These are phyloP conservation scores for Globisporangium yorkense DNA, from an alignment of 352 stramenopile genomes.

Conservation along the genomic window DNA sequence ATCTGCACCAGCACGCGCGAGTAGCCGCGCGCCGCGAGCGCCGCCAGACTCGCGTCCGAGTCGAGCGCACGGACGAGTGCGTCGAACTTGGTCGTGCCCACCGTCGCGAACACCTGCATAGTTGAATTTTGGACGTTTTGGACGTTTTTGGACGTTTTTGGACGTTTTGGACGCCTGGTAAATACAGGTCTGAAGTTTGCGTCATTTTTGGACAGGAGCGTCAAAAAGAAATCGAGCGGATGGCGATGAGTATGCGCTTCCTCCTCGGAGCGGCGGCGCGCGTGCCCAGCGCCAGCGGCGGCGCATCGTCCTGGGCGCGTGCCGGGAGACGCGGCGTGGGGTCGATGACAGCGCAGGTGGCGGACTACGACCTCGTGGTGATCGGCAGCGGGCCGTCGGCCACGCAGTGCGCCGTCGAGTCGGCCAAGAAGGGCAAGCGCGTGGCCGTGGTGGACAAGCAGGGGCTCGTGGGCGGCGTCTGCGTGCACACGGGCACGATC, in stretches of 20 bases:
- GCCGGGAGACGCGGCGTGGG: too few relatives aligned
- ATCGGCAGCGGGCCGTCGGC: conserved; percentile 83
- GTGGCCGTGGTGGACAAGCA: conserved; percentile 79
- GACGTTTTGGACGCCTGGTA: too few relatives aligned
- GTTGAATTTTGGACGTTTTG: neutral
- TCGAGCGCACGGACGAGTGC: conserved; percentile 76
- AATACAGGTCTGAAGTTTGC: too few relatives aligned
- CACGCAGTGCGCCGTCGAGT: conserved; percentile 85
- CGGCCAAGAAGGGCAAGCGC: conserved; percentile 71
- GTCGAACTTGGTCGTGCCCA: conserved; percentile 94
- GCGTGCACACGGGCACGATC: conserved; percentile 83
- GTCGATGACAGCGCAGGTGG: conserved; percentile 32
- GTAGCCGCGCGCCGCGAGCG: conserved; percentile 51
- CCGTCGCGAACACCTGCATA: conserved; percentile 84
- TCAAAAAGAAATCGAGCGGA: too few relatives aligned
- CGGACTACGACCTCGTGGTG: conserved; percentile 80
- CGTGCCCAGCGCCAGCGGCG: too few relatives aligned
- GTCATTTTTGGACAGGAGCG: too few relatives aligned
- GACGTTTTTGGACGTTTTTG: too few relatives aligned
- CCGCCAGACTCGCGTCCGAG: conserved; percentile 43
- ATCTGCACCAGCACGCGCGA: conserved; percentile 76
- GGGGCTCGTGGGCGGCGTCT: conserved; percentile 58
- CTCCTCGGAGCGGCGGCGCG: too few relatives aligned
- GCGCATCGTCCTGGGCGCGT: too few relatives aligned
- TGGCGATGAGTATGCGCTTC: too few relatives aligned